Evolutionary conservation across 73 alveolate genomes (phyloP), one percentile per base, ranked within the genome.

Genomic region (Uronychia setigera): DNA sequence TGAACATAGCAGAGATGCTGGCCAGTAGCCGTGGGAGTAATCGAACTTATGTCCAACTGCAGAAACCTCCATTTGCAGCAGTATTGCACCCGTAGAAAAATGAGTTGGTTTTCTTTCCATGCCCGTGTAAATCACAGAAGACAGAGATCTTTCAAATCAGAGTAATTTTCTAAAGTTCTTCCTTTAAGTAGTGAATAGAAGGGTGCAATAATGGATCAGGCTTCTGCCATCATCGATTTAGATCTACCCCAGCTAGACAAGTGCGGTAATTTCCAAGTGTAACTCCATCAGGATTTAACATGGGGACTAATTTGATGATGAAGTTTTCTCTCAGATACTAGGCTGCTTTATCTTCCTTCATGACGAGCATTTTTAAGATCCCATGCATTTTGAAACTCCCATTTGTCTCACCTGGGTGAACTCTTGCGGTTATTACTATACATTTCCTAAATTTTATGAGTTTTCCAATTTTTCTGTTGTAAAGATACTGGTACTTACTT

Each of bases 271-370:
- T 92, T 0, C 96, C 96, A 0, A 91, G 91, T 35, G 85, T 79
- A 25, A 91, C 96, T 26, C 96, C 96, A 77, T 91, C 96, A 0
- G 96, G 96, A 80, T 91, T 91, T 89, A 91, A 81, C 96, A 91
- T 91, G 0, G 96, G 96, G 0, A 91, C 96, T 60, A 92, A 58
- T 87, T 92, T 92, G 30, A 92, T 76, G 33, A 92, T 78, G 77
- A 84, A 92, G 60, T 83, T 77, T 59, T 92, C 96, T 76, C 96
- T 75, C 79, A 92, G 76, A 83, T 82, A 81, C 79, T 81, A 87
- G 0, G 96, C 94, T 58, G 81, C 90, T 26, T 87, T 91, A 14
- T 90, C 79, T 60, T 76, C 57, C n/a, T 88, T 88, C 87, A 81
- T 76, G 67, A 81, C 67, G 67, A 92, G 84, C 77, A 87, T 92